Base-by-base conservation (phyloP, 257 asterid genomes). In the Lavandula angustifolia region DNA sequence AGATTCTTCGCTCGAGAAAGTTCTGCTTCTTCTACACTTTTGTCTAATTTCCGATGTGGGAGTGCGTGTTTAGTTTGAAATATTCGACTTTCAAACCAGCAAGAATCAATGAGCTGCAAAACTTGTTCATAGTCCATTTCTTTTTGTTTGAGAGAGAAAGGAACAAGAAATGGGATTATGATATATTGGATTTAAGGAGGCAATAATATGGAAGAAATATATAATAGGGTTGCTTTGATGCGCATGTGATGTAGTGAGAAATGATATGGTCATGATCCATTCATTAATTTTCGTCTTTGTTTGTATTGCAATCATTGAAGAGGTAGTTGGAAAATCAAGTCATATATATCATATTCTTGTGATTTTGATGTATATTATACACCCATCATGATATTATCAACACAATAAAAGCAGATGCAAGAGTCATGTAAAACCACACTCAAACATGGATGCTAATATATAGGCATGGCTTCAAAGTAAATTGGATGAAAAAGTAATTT, bases 11-110 rank as follows among this genome's bases (percentile, higher is more conserved):
- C 62, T 18, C 54, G 55, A 5, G 12, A 44, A 29, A 50, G 11
- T 29, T 32, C 71, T 51, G 74, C 7, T 18, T 41, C 60, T 47
- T 68, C 60, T 54, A 37, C 55, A 29, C 35, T 46, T 6, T 9
- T 7, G 31, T 54, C 44, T 13, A 3, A 7, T 34, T 5, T n/a
- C 0, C 17, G 16, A 3, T 40, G 16, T 46, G 35, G 17, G 0
- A 62, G 5, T 8, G 53, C 41, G 9, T 73, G 29, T 13, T 17
- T 53, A 8, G 53, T 55, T 32, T 33, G 43, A 74, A 82, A 70
- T 50, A 76, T 70, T 50, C 55, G 54, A 9, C 17, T 69, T 18
- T 50, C 32, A 67, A 79, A 86, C 94, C 94, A 83, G 59, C 44
- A 65, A 1, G 3, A 35, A 51, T 64, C 51, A 44, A 64, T 50